These are phyloP conservation scores for Neonothopanus nambi DNA, from an alignment of 1,284 basidiomycete genomes.

Conservation along the genomic window DNA sequence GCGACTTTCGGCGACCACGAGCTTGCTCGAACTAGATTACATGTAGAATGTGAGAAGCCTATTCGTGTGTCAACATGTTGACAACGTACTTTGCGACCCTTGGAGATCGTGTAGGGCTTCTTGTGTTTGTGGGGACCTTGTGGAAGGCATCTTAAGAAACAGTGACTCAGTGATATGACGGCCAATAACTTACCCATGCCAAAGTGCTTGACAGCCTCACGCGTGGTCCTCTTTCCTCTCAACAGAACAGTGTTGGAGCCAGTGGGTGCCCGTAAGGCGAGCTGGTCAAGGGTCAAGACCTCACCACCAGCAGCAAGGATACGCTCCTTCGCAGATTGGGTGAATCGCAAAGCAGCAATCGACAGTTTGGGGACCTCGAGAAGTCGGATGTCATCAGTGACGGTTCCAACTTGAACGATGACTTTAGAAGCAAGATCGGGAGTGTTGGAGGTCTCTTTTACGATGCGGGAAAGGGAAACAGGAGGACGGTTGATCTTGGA, in stretches of 20 bases:
- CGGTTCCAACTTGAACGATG: slow-evolving; percentile 88
- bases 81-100: slow-evolving; percentile 84
- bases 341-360: slow-evolving; percentile 95
- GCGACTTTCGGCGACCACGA: slow-evolving; percentile 93
- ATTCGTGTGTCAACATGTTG: not conserved
- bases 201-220: slow-evolving; percentile 97
- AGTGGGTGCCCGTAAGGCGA: slow-evolving; percentile 91
- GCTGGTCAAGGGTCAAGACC: slow-evolving; percentile 94
- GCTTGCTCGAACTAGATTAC: slow-evolving; percentile 88
- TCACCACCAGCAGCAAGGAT: slow-evolving; percentile 97
- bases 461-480: slow-evolving; percentile 89
- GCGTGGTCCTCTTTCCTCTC: slow-evolving; percentile 89
- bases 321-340: slow-evolving; percentile 88
- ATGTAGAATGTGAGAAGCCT: slow-evolving; percentile 14
- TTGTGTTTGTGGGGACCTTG: slow-evolving; percentile 85
- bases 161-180: slow-evolving; percentile 4
- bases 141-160: not conserved
- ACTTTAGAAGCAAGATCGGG: slow-evolving; percentile 79
- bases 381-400: slow-evolving; percentile 96
- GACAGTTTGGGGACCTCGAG: slow-evolving; percentile 88
- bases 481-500: slow-evolving; percentile 98
- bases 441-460: slow-evolving; percentile 75
- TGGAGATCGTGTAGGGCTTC: slow-evolving; percentile 91
- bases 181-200: slow-evolving; percentile 70
- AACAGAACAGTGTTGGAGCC: slow-evolving; percentile 95